Percentiles rank a stretch among this genome's conserved stretches.
Evolutionary conservation across 2,329 filamentous ascomycete species (phyloP).

Genomic region (Periconia sp.): DNA sequence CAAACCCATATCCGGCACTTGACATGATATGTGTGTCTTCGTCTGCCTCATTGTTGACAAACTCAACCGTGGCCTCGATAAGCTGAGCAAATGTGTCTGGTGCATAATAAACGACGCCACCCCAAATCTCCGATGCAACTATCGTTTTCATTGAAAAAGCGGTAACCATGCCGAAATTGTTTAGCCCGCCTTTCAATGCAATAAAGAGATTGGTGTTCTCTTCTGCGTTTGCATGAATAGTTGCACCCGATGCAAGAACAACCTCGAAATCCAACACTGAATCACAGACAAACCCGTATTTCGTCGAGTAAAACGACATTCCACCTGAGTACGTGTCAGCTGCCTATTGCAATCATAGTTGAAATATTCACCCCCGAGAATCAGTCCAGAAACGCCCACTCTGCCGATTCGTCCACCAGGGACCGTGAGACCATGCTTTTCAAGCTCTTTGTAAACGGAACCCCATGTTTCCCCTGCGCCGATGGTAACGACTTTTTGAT

Average conservation of each 20-base stretch:
- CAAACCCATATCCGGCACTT: too few species aligned
- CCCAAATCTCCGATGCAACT: constrained; percentile 19
- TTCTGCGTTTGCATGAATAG: constrained; percentile 44
- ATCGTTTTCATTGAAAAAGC: constrained; percentile 11
- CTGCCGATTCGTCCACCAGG: constrained; percentile 26
- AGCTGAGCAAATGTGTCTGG: constrained; percentile 2
- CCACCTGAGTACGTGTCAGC: too few species aligned
- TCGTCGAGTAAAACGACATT: constrained; percentile 20
- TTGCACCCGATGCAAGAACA: constrained; percentile 45
- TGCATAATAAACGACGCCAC: constrained; percentile 17
- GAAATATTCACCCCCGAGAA: neutral
- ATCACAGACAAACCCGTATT: constrained; percentile 19
- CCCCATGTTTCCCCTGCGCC: constrained; percentile 19
- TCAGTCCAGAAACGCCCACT: constrained; percentile 31
- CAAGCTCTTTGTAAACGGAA: constrained; percentile 37
- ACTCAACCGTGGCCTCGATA: constrained; percentile 5
- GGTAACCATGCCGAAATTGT: constrained; percentile 35
- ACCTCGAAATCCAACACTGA: constrained; percentile 37
- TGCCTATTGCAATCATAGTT: too few species aligned
- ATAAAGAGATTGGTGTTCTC: constrained; percentile 43
- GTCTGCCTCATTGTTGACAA: constrained; percentile 8
- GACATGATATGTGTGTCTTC: neutral
- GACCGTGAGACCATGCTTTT: constrained; percentile 18
- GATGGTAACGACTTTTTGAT: too few species aligned
- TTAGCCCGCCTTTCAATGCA: constrained; percentile 42